Conservation (phyloP, 225 moss, liverwort and hornwort genomes). For the Bryum argenteum region DNA sequence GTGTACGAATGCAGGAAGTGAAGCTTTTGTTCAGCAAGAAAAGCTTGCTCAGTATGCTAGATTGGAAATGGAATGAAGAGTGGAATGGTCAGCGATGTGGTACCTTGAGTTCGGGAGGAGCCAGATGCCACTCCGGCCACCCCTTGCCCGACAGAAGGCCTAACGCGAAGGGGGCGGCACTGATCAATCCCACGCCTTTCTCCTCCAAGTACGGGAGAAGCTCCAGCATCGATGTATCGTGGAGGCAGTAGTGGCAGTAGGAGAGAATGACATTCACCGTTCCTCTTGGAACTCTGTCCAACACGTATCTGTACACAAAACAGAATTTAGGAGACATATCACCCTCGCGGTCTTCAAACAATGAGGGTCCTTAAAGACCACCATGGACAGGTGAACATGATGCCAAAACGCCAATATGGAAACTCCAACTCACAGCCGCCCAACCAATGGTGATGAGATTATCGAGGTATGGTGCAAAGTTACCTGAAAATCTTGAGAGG, state of each 20-base stretch:
- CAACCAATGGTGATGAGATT: too few species aligned
- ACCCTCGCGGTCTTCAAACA: too few species aligned
- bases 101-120: conserved; percentile 78
- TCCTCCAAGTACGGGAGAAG: conserved; percentile 75
- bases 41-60: too few species aligned
- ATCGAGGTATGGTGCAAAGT: neutral
- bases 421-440: too few species aligned
- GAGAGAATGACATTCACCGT: conserved; percentile 67
- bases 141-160: conserved; percentile 70
- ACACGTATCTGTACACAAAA: conserved; percentile 45
- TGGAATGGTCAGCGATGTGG: neutral
- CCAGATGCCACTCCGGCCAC: conserved; percentile 90
- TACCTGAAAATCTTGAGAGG: conserved; percentile 64
- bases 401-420: too few species aligned
- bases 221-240: conserved; percentile 64
- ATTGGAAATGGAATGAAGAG: too few species aligned
- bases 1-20: too few species aligned
- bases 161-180: conserved; percentile 82
- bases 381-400: too few species aligned
- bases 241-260: conserved; percentile 80
- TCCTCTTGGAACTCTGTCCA: conserved; percentile 77
- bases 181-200: conserved; percentile 83
- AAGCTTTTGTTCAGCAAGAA: too few species aligned
- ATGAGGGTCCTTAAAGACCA: too few species aligned
- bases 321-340: neutral